These are phyloP conservation scores for Spathaspora gorwiae DNA, from an alignment of 805 yeast species.

Conservation along the genomic window DNA sequence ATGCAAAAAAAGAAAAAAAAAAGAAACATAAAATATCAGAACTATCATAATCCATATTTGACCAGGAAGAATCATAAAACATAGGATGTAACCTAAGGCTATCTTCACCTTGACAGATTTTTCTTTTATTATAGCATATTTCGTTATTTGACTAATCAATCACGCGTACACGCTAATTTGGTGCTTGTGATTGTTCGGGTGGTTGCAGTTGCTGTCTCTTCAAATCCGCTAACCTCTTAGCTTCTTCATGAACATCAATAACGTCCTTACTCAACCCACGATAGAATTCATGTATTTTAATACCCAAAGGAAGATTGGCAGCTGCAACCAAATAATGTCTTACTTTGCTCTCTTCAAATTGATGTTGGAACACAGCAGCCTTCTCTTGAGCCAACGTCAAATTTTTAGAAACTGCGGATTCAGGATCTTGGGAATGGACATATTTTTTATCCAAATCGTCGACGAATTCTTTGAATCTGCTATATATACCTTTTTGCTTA, in stretches of 20 bases:
- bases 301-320: slow-evolving; percentile 47
- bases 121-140: no score
- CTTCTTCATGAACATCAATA: slow-evolving; percentile 67
- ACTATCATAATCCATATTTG: no score
- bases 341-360: slow-evolving; percentile 1
- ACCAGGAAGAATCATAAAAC: no score
- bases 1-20: no score
- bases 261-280: slow-evolving; percentile 51
- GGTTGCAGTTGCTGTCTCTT: slow-evolving; percentile 28
- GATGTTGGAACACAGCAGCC: slow-evolving; percentile 22
- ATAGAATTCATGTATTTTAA: slow-evolving; percentile 59
- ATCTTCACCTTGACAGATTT: no score
- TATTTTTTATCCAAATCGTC: slow-evolving; percentile 54
- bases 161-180: no score
- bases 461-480: slow-evolving; percentile 54
- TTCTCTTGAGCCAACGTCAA: slow-evolving; percentile 36
- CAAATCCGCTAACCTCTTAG: slow-evolving; percentile 62
- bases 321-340: slow-evolving; percentile 44
- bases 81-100: no score
- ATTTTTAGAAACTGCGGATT: slow-evolving; percentile 31
- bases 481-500: slow-evolving; percentile 56
- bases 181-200: no score
- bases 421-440: slow-evolving; percentile 52
- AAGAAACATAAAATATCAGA: no score
- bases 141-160: no score